phyloP scores from a whole-genome alignment of 2,329 filamentous ascomycete genomes.

The Arthrinium phaeospermum region DNA sequence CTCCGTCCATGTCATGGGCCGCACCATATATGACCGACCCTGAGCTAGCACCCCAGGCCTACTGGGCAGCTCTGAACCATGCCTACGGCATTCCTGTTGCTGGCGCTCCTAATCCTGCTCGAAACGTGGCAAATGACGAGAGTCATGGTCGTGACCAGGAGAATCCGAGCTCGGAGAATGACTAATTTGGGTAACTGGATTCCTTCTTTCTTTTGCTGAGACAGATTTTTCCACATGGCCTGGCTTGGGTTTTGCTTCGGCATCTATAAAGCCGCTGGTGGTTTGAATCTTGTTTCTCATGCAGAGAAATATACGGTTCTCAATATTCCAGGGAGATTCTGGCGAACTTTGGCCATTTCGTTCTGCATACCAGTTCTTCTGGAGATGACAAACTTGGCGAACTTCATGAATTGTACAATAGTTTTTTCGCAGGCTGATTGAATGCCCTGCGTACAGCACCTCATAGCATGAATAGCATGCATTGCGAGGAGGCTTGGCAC shows the following conservation, averaged over 20 bases:
- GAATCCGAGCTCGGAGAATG: neutral
- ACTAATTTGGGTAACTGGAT: neutral
- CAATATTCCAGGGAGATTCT: neutral
- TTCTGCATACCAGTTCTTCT: neutral
- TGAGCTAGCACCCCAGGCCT: conserved; percentile 23
- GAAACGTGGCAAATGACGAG: neutral
- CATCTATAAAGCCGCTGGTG: neutral
- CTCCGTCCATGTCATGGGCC: conserved; percentile 26
- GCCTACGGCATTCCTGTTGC: neutral
- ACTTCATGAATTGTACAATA: neutral
- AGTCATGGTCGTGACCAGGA: neutral
- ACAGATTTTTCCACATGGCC: neutral
- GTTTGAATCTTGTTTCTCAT: neutral
- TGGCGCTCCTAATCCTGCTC: neutral
- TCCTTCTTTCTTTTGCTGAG: neutral
- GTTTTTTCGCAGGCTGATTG: neutral
- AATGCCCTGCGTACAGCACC: neutral
- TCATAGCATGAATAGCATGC: neutral
- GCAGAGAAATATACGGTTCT: neutral
- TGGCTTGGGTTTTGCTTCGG: neutral
- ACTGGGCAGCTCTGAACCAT: neutral
- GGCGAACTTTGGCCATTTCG: neutral
- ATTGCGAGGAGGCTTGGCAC: neutral
- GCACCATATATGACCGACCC: conserved; percentile 37
- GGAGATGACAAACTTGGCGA: neutral